A percentile compares a stretch with the other conserved stretches of the same genome.
phyloP scores from a whole-genome alignment of 768 basidiomycete genomes.

The Trichaptum fuscoviolaceum region DNA sequence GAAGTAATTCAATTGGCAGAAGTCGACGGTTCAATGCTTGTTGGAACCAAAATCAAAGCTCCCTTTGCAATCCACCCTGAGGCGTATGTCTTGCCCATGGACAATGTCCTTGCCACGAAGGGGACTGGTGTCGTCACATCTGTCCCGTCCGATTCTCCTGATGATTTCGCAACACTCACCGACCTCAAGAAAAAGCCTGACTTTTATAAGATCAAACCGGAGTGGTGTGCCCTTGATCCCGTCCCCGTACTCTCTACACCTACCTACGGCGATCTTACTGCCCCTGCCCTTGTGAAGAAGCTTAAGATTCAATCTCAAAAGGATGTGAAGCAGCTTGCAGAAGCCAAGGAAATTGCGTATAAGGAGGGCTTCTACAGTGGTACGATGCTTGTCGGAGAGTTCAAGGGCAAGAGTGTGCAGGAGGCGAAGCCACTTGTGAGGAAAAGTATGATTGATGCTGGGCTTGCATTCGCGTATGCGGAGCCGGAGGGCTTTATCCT shows the following conservation, averaged over 20 bases:
- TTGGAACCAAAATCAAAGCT: constrained; percentile 88
- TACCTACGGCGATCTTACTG: constrained; percentile 89
- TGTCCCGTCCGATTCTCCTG: constrained; percentile 97
- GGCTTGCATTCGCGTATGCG: constrained; percentile 84
- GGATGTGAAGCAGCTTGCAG: constrained; percentile 86
- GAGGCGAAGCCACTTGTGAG: constrained; percentile 90
- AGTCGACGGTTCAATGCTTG: constrained; percentile 70
- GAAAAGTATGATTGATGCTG: constrained; percentile 70
- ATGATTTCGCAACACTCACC: constrained; percentile 85
- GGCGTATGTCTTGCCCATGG: constrained; percentile 98
- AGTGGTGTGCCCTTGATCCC: constrained; percentile 82
- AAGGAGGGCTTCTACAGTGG: constrained; percentile 98
- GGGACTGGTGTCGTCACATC: constrained; percentile 98
- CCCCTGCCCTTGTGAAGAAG: constrained; percentile 76
- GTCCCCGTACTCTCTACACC: constrained; percentile 86
- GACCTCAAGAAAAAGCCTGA: constrained; percentile 96
- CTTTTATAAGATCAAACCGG: constrained; percentile 89
- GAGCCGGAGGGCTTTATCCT: constrained; percentile 92
- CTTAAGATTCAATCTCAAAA: constrained; percentile 95
- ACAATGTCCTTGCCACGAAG: constrained; percentile 94
- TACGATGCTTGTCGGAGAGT: constrained; percentile 86
- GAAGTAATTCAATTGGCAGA: constrained; percentile 69
- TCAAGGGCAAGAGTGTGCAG: constrained; percentile 81
- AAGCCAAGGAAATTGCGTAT: constrained; percentile 97
- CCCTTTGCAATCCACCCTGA: constrained; percentile 78